phyloP scores from a whole-genome alignment of 225 moss, liverwort and hornwort genomes.

The Sphagnum contortum region DNA sequence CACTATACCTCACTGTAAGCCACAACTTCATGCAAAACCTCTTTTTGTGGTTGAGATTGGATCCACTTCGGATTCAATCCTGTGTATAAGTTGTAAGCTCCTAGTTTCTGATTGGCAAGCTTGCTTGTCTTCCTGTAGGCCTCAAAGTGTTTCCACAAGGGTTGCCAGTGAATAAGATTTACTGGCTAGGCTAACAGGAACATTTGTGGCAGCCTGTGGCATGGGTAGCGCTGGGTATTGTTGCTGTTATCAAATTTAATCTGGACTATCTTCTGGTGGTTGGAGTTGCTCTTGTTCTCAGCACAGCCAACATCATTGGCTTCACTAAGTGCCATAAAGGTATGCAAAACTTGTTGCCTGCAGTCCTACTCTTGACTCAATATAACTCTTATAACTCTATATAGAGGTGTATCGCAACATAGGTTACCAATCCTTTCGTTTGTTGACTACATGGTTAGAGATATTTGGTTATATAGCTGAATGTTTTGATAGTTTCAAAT shows the following conservation, averaged over 20 bases:
- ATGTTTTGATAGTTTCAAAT: too few species aligned
- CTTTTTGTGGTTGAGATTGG: too few species aligned
- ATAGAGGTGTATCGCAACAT: too few species aligned
- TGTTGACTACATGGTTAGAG: too few species aligned
- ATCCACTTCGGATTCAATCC: background rate
- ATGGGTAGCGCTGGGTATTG: conserved; percentile 55
- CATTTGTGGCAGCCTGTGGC: conserved; percentile 36
- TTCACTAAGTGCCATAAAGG: conserved; percentile 70
- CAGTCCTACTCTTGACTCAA: too few species aligned
- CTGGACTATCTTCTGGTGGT: conserved; percentile 61
- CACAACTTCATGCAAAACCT: too few species aligned
- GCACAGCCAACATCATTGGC: conserved; percentile 55
- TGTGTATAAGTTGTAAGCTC: background rate
- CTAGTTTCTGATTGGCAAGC: background rate
- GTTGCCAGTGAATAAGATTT: too few species aligned
- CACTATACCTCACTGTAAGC: conserved; percentile 68
- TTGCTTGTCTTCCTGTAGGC: background rate
- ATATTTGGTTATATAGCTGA: too few species aligned
- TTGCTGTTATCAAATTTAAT: conserved; percentile 47
- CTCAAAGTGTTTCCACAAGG: too few species aligned
- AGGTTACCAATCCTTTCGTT: too few species aligned
- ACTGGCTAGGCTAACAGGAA: too few species aligned
- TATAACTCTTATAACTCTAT: too few species aligned
- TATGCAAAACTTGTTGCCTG: conserved; percentile 5
- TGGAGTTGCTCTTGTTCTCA: conserved; percentile 41